Percentiles rank a stretch among this genome's conserved stretches.
Conservation (phyloP, 2,329 filamentous ascomycete species). For the Raffaelea arxii region DNA sequence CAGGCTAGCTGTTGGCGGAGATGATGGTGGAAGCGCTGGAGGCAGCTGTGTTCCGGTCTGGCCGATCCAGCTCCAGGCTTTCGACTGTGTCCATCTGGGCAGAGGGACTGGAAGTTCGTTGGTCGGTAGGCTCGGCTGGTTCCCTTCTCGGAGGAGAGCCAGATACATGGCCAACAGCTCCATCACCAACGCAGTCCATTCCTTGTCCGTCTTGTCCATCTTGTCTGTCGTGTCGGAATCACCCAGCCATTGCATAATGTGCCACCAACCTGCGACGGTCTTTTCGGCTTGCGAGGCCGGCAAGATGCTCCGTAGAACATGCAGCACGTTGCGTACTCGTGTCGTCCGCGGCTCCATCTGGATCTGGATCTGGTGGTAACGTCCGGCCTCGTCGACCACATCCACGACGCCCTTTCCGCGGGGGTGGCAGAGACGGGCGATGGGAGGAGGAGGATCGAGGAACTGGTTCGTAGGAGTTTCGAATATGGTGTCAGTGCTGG, state of each 20-base stretch:
- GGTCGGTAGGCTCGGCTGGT: too few species aligned
- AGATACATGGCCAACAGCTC: slow-evolving; percentile 56
- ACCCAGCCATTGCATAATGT: slow-evolving; percentile 60
- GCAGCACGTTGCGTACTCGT: slow-evolving; percentile 52
- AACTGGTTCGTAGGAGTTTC: not conserved
- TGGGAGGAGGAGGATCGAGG: slow-evolving; percentile 17
- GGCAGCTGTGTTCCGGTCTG: slow-evolving; percentile 11
- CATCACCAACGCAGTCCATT: slow-evolving; percentile 62
- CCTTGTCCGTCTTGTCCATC: slow-evolving; percentile 37
- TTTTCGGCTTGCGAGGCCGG: slow-evolving; percentile 49
- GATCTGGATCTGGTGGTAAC: slow-evolving; percentile 57
- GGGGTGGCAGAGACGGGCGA: slow-evolving; percentile 46
- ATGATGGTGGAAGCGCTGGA: not conserved
- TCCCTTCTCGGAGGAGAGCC: slow-evolving; percentile 4
- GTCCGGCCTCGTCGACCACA: slow-evolving; percentile 51
- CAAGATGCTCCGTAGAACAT: slow-evolving; percentile 54
- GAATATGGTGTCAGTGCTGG: not conserved
- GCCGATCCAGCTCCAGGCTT: slow-evolving; percentile 15
- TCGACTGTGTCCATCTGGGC: slow-evolving; percentile 5
- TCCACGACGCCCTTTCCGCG: slow-evolving; percentile 54
- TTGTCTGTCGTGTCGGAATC: slow-evolving; percentile 16
- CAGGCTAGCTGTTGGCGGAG: not conserved
- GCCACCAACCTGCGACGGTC: slow-evolving; percentile 63
- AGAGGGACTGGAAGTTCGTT: too few species aligned
- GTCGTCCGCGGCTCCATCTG: slow-evolving; percentile 54